Percentiles rank a stretch among this genome's conserved stretches.
Conservation (phyloP, 352 stramenopile genomes). For the Phytopythium sindhum region DNA sequence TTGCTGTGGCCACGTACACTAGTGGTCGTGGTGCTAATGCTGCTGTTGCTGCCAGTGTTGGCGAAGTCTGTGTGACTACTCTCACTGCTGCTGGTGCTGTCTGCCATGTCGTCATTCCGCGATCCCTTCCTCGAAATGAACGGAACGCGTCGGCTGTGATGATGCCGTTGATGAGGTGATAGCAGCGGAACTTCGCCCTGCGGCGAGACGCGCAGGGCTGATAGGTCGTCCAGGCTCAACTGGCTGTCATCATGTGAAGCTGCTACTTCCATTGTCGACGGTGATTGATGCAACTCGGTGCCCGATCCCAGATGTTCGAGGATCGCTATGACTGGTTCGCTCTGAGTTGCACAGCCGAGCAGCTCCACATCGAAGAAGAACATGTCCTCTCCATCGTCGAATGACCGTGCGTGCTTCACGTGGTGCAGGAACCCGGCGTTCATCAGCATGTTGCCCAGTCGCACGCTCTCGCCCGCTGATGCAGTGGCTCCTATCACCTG, state of each 20-base stretch:
- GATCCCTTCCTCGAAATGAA: conserved; percentile 10
- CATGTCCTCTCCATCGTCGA: conserved; percentile 30
- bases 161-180: conserved; percentile 11
- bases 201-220: neutral
- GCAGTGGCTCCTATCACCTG: conserved; percentile 38
- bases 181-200: conserved; percentile 9
- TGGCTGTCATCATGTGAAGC: neutral
- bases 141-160: neutral
- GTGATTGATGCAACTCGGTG: neutral
- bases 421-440: conserved; percentile 53
- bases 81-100: conserved; percentile 18
- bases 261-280: neutral
- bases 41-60: conserved; percentile 13
- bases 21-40: conserved; percentile 3
- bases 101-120: neutral
- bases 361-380: conserved; percentile 53
- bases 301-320: neutral
- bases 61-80: neutral
- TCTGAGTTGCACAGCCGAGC: conserved; percentile 15
- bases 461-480: conserved; percentile 32
- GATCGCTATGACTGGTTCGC: neutral
- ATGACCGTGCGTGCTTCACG: conserved; percentile 39
- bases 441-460: conserved; percentile 59
- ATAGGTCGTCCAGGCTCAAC: neutral
- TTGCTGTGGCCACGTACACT: conserved; percentile 10